phyloP scores from a whole-genome alignment of 352 stramenopile species.

The Phytophthora foliorum region DNA sequence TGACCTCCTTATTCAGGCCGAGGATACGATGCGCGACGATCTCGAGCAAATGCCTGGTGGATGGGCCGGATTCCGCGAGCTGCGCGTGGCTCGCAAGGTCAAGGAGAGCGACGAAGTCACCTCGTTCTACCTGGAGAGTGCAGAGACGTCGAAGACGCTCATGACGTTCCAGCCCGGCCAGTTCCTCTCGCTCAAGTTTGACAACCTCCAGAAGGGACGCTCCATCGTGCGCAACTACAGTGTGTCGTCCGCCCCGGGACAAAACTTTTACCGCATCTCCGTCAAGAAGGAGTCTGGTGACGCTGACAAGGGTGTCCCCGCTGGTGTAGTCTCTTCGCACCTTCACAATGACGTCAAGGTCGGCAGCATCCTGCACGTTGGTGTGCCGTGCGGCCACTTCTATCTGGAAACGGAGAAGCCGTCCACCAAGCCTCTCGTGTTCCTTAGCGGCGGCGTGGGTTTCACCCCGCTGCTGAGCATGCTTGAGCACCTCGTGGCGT shows the following conservation, averaged over 20 bases:
- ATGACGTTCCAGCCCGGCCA: slow-evolving; percentile 65
- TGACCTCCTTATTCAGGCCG: slow-evolving; percentile 67
- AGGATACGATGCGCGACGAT: slow-evolving; percentile 51
- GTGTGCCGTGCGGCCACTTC: slow-evolving; percentile 66
- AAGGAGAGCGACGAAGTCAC: slow-evolving; percentile 59
- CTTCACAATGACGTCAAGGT: slow-evolving; percentile 65
- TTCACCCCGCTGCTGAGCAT: slow-evolving; percentile 68
- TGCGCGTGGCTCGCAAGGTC: slow-evolving; percentile 62
- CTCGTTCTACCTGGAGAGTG: slow-evolving; percentile 65
- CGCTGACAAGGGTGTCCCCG: slow-evolving; percentile 31
- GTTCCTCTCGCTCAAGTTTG: slow-evolving; percentile 67
- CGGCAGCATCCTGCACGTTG: slow-evolving; percentile 59
- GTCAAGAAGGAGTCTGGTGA: slow-evolving; percentile 64
- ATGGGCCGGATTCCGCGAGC: slow-evolving; percentile 69
- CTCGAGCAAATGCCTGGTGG: slow-evolving; percentile 47
- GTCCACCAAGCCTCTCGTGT: slow-evolving; percentile 58
- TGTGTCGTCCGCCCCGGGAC: slow-evolving; percentile 57
- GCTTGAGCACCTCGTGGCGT: slow-evolving; percentile 48
- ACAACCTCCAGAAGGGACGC: slow-evolving; percentile 45
- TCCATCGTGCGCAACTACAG: slow-evolving; percentile 70
- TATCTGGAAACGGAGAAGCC: slow-evolving; percentile 41
- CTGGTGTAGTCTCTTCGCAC: slow-evolving; percentile 63
- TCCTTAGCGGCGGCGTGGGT: slow-evolving; percentile 45
- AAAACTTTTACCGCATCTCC: slow-evolving; percentile 63
- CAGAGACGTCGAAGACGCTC: slow-evolving; percentile 39